Evolutionary conservation across 768 basidiomycete genomes (phyloP).

Genomic region (Leccinum imitatum): DNA sequence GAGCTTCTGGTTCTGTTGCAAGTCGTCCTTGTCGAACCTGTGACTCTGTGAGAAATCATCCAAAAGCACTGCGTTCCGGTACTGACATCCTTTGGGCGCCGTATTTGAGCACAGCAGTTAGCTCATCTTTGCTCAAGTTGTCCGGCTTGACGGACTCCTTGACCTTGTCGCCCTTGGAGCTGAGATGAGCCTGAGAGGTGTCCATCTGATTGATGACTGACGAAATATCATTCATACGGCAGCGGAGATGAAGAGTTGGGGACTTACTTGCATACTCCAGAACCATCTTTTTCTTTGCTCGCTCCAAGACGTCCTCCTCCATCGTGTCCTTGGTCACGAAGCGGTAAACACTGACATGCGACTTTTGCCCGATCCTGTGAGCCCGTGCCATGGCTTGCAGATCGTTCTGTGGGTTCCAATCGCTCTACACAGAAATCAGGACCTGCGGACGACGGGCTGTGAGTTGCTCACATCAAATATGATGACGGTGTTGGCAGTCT

Average conservation of each 20-base stretch:
- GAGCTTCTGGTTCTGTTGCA: conserved; percentile 88
- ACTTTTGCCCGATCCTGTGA: conserved; percentile 98
- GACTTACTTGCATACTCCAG: conserved; percentile 97
- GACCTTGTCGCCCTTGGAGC: conserved; percentile 65
- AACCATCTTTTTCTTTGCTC: conserved; percentile 99
- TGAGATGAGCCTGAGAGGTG: conserved; percentile 94
- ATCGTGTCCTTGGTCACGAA: conserved; percentile 99
- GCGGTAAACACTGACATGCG: conserved; percentile 96
- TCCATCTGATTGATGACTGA: conserved; percentile 99
- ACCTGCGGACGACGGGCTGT: neutral
- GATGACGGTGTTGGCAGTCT: conserved; percentile 98
- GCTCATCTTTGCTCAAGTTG: conserved; percentile 92
- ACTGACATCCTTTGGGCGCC: conserved; percentile 95
- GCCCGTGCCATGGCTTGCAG: conserved; percentile 99
- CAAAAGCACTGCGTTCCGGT: conserved; percentile 4
- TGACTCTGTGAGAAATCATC: conserved; percentile 5
- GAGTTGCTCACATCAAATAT: conserved; percentile 85
- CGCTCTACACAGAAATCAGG: conserved; percentile 59
- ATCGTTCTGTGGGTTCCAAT: conserved; percentile 99
- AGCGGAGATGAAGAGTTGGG: conserved; percentile 16
- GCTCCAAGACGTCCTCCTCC: conserved; percentile 97
- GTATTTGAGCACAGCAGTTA: conserved; percentile 96
- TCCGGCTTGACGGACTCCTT: conserved; percentile 76
- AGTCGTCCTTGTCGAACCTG: conserved; percentile 98
- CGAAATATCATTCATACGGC: conserved; percentile 9